Base-by-base conservation (phyloP, 2,329 filamentous ascomycete genomes). In the Hawksworthiomyces lignivorus region DNA sequence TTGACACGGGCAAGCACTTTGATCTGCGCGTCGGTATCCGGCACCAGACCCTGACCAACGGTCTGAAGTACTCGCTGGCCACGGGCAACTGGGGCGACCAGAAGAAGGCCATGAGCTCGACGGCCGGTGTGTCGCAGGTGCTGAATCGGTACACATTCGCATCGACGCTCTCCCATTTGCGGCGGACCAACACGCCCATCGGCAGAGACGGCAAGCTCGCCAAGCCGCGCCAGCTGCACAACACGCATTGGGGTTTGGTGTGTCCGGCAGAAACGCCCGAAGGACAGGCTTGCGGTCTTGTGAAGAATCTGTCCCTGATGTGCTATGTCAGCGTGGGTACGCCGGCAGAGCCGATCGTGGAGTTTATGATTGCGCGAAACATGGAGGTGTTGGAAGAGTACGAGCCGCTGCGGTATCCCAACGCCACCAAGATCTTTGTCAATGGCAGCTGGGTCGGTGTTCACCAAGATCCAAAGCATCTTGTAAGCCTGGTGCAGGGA, bases 81-180 rank as follows among this genome's bases (percentile, higher is more conserved):
- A 98, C 92, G 12, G 92, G 92, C 52, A 98, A 98, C 65, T 98
- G 92, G 94, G 94, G 92, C 57, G 92, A 98, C 52, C 92, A 98
- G 69, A 98, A 97, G 75, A 98, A 97, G 70, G 89, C 92, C 17
- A 85, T 86, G 54, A 90, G 84, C 53, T 87, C 89, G 1, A 97
- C 94, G 50, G 92, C 92, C 35, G 94, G 92, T 73, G 92, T 98
- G 35, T 97, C 90, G 36, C 92, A 98, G 66, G 94, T 98, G 65
- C 68, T 98, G 56, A 98, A 96, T 69, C 80, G 92, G 60, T 98
- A 97, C 62, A 97, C 94, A 0, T 98, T 96, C 58, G 82, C 92
- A 14, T 98, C 94, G 30, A 97, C 90, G 0, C 67, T 98, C 32
- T 98, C 92, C 15, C 94, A 98, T 82, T 75, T 98, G 65, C 82